A percentile compares a stretch with the other conserved stretches of the same genome.
phyloP scores from a whole-genome alignment of 306 rosid genomes.

The Hippophae rhamnoides region DNA sequence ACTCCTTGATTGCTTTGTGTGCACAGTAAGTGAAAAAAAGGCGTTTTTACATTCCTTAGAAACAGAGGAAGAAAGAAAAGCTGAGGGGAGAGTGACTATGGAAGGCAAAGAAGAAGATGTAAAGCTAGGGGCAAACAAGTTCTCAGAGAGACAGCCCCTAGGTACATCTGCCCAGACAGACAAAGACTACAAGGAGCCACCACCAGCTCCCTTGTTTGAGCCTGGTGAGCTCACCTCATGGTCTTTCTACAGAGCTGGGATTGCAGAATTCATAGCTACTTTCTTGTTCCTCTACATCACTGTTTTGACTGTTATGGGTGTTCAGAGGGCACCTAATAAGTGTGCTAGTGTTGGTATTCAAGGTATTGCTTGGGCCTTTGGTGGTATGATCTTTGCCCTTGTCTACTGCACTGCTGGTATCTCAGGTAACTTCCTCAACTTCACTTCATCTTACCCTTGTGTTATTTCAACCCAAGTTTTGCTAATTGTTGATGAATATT shows the following conservation, averaged over 20 bases:
- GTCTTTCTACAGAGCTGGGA: constrained; percentile 89
- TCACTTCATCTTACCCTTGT: not conserved
- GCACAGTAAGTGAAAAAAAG: not conserved
- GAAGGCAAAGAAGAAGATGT: constrained; percentile 80
- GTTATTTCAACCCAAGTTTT: not conserved
- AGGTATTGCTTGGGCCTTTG: constrained; percentile 98
- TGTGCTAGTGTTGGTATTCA: constrained; percentile 75
- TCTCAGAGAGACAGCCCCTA: constrained; percentile 56
- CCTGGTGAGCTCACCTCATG: constrained; percentile 77
- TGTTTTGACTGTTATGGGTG: constrained; percentile 80
- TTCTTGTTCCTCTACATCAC: constrained; percentile 88
- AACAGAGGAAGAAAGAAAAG: constrained; percentile 11
- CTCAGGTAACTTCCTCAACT: constrained; percentile 38
- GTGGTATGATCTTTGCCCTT: constrained; percentile 94
- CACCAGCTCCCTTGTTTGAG: constrained; percentile 80
- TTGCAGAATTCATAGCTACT: constrained; percentile 82
- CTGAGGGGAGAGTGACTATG: constrained; percentile 4
- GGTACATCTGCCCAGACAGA: constrained; percentile 64
- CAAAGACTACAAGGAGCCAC: constrained; percentile 82
- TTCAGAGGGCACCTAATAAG: constrained; percentile 26
- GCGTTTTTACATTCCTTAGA: not conserved
- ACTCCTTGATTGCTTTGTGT: not conserved
- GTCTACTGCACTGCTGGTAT: constrained; percentile 95
- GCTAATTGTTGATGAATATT: not conserved
- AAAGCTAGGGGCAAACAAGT: constrained; percentile 73